A percentile compares a stretch with the other conserved stretches of the same genome.
Conservation (phyloP, 495 filamentous ascomycete species). For the Thermochaetoides thermophila region DNA sequence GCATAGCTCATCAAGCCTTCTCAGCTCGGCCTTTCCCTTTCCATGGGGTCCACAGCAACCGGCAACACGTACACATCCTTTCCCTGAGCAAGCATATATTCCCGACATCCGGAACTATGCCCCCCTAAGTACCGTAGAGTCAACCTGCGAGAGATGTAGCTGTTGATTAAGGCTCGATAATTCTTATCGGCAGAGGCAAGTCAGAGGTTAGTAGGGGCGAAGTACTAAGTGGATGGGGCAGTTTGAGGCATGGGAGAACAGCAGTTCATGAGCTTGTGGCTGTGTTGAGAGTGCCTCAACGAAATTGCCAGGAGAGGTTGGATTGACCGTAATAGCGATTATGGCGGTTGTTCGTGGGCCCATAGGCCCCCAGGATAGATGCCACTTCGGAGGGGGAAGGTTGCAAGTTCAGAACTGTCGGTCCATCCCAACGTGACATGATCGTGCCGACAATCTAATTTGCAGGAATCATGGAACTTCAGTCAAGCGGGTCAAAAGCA, state of each 20-base stretch:
- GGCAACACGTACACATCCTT: constrained; percentile 38
- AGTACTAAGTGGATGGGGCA: too few relatives aligned
- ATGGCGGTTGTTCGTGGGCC: constrained; percentile 37
- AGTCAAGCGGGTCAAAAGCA: constrained; percentile 42
- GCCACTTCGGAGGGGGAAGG: constrained; percentile 27
- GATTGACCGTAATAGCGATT: constrained; percentile 21
- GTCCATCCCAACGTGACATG: constrained; percentile 34
- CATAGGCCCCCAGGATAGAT: constrained; percentile 33
- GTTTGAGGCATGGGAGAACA: too few relatives aligned
- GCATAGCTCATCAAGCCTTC: constrained; percentile 34
- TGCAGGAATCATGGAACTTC: constrained; percentile 37
- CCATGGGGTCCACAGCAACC: constrained; percentile 24
- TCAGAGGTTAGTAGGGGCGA: constrained; percentile 40
- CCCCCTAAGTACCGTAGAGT: constrained; percentile 39
- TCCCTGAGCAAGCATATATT: constrained; percentile 36
- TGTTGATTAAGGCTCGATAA: constrained; percentile 28
- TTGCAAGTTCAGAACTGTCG: constrained; percentile 21
- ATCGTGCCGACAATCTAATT: constrained; percentile 43
- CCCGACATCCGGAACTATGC: constrained; percentile 37
- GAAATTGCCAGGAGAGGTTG: too few relatives aligned
- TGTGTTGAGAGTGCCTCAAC: too few relatives aligned
- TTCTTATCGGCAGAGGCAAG: constrained; percentile 25
- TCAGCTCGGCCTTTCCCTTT: constrained; percentile 33
- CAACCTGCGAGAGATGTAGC: constrained; percentile 28
- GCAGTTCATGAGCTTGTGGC: too few relatives aligned